Evolutionary conservation across 257 asterid species (phyloP).

Genomic region (Solanum bulbocastanum): DNA sequence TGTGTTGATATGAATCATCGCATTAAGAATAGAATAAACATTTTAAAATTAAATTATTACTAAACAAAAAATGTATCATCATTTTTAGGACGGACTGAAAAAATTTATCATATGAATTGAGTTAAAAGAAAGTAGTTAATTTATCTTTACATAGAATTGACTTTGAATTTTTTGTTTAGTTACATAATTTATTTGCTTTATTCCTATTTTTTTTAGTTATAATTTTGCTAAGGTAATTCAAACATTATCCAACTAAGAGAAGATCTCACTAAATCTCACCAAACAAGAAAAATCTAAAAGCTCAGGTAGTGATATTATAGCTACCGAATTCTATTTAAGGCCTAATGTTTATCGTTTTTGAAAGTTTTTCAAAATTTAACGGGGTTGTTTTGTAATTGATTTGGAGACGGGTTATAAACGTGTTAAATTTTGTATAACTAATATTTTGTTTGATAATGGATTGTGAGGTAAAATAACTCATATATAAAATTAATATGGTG

Average conservation of each 20-base stretch:
- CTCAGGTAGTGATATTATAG: not conserved
- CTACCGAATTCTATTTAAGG: too few species aligned
- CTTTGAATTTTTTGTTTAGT: not conserved
- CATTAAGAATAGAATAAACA: too few species aligned
- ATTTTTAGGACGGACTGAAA: accelerated
- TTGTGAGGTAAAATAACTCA: too few species aligned
- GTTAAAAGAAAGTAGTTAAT: not conserved
- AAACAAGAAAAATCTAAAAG: not conserved
- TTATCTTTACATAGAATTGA: not conserved
- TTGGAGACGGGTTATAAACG: not conserved
- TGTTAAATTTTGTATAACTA: too few species aligned
- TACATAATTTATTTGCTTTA: not conserved
- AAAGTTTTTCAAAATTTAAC: not conserved
- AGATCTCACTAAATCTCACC: not conserved
- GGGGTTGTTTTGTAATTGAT: not conserved
- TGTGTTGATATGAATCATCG: too few species aligned
- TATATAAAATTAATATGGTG: too few species aligned
- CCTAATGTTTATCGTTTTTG: too few species aligned
- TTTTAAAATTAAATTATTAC: too few species aligned
- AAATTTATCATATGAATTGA: too few species aligned
- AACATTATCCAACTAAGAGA: not conserved
- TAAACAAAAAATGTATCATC: too few species aligned
- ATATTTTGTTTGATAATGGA: too few species aligned
- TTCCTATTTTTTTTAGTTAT: not conserved
- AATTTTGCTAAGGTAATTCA: not conserved